These are phyloP conservation scores for Penicillium sp. DNA, from an alignment of 2,329 filamentous ascomycete species.

Conservation along the genomic window DNA sequence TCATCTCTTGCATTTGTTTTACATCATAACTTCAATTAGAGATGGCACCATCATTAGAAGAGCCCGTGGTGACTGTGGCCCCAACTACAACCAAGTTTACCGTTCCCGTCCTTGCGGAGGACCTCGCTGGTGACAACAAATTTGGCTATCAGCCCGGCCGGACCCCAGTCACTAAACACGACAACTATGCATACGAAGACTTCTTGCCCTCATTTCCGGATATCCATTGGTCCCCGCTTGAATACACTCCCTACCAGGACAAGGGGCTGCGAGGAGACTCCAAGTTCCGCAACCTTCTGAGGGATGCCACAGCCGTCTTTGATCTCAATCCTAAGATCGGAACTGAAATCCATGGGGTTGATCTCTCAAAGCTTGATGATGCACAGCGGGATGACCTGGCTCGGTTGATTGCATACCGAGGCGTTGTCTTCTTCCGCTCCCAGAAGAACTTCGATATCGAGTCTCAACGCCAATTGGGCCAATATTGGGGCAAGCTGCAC, in stretches of 20 bases:
- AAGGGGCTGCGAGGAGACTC: conserved; percentile 49
- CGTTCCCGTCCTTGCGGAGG: conserved; percentile 16
- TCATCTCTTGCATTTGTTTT: background rate
- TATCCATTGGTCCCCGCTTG: conserved; percentile 44
- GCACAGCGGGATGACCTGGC: conserved; percentile 49
- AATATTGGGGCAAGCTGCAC: conserved; percentile 47
- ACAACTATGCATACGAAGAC: conserved; percentile 46
- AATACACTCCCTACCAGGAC: conserved; percentile 44
- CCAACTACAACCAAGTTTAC: conserved; percentile 9
- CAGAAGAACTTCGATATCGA: conserved; percentile 49
- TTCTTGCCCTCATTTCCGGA: conserved; percentile 48
- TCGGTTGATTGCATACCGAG: conserved; percentile 45
- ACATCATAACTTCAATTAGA: background rate
- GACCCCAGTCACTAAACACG: conserved; percentile 38
- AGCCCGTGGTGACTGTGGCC: conserved; percentile 12
- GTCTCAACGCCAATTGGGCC: conserved; percentile 45
- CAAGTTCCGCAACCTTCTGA: conserved; percentile 46
- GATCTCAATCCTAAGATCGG: conserved; percentile 52
- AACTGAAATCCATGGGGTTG: conserved; percentile 46
- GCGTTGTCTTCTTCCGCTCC: conserved; percentile 51
- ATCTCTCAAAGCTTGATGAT: conserved; percentile 44
- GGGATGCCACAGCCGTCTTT: conserved; percentile 47
- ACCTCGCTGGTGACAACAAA: conserved; percentile 20
- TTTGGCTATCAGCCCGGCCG: conserved; percentile 44
- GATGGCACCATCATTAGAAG: conserved; percentile 30